Evolutionary conservation across 495 filamentous ascomycete genomes (phyloP), one percentile per base, ranked within the genome.

Genomic region (Aspergillus kassunensis): DNA sequence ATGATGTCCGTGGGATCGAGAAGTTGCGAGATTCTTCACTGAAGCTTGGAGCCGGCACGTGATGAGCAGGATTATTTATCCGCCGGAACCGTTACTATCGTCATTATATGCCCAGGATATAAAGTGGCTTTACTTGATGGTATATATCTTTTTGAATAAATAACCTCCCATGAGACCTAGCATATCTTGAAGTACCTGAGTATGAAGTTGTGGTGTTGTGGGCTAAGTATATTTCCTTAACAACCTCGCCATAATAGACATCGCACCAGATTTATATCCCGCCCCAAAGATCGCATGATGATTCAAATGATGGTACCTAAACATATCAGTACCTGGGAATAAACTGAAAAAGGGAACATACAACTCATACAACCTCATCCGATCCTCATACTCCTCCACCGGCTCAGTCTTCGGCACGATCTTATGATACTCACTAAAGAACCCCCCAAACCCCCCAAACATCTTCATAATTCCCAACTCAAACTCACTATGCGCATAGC

Each of bases 391-490:
- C 74, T 96, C 91, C 36, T 80, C 83, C 37, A 80, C 79, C 10
- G 91, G 91, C 67, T 95, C 88, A 20, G 85, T 81, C 76, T 86
- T 96, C 3, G 83, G 83, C 48, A 87, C 81, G 30, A 89, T 46
- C 19, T 72, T 57, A 70, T 89, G 81, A 68, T 96, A 96, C 68
- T 90, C 85, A 18, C 75, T 78, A 69, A 86, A 84, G 57, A 95
- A 95, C 6, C 55, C 61, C 16, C 84, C 84, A 74, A 95, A 96
- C 4, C 92, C 92, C 0, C 91, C 92, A 79, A 96, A 96, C 89
- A 97, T 91, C 51, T 78, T 78, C 91, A 96, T 96, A 44, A 96
- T 96, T 1, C 92, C 91, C 42, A 92, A 63, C 63, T 96, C 91
- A 71, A 83, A 96, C 75, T 96, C 91, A 13, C 74, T 84, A 65